A percentile compares a stretch with the other conserved stretches of the same genome.
Conservation (phyloP, 164 flowering plant species). For the Sextonia rubra region DNA sequence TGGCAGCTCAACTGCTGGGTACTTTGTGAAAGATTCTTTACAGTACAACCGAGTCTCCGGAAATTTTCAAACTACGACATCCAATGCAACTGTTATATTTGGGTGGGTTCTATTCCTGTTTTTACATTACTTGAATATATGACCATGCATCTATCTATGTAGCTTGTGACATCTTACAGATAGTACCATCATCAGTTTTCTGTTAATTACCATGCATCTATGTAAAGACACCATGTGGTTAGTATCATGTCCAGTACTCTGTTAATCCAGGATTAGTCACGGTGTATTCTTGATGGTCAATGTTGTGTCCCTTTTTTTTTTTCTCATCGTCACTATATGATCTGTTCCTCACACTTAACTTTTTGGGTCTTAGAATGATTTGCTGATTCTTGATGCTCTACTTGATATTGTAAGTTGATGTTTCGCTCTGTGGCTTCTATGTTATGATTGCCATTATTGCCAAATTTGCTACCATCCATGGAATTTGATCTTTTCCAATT, state of each 20-base stretch:
- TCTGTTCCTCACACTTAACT: too few relatives aligned
- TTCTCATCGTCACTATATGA: not conserved
- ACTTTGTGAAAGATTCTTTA: conserved; percentile 64
- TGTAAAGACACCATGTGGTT: too few relatives aligned
- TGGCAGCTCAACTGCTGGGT: conserved; percentile 86
- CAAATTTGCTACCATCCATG: too few relatives aligned
- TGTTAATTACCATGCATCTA: not conserved
- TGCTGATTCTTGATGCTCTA: too few relatives aligned
- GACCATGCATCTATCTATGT: not conserved
- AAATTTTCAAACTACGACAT: conserved; percentile 42
- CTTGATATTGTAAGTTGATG: too few relatives aligned
- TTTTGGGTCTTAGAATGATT: too few relatives aligned
- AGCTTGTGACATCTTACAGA: not conserved
- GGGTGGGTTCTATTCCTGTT: conserved; percentile 54
- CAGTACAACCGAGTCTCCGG: conserved; percentile 50
- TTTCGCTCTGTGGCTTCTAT: too few relatives aligned
- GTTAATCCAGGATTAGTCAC: not conserved
- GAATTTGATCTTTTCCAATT: too few relatives aligned
- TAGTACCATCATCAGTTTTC: too few relatives aligned
- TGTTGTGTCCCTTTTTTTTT: not conserved
- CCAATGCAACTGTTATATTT: conserved; percentile 60
- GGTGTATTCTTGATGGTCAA: not conserved
- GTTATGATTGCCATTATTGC: too few relatives aligned
- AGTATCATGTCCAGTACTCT: not conserved
- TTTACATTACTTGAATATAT: not conserved